These are phyloP conservation scores for Ceratobasidium sp. DNA, from an alignment of 1,284 basidiomycete genomes.

Conservation along the genomic window DNA sequence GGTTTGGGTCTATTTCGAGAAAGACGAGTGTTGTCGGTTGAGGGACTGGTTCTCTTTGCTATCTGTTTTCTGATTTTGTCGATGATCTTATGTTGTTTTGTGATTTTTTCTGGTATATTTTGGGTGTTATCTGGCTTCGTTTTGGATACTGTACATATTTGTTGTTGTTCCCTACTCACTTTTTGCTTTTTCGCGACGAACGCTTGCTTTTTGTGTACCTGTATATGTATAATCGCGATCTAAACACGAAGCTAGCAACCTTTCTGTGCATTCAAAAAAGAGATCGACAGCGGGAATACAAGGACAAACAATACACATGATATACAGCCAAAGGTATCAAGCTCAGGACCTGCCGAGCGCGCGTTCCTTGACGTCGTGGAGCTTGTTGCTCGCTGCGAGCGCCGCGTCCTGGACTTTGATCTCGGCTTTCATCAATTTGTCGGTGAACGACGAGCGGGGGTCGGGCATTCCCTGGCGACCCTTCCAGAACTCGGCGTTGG, in stretches of 20 bases:
- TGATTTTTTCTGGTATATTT: not conserved
- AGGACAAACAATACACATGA: constrained; percentile 10
- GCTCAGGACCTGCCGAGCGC: constrained; percentile 39
- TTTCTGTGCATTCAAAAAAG: constrained; percentile 11
- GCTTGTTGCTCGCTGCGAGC: constrained; percentile 47
- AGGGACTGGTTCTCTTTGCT: constrained; percentile 17
- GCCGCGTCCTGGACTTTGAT: constrained; percentile 44
- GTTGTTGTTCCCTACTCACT: no score
- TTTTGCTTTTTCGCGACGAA: no score
- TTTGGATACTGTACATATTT: no score
- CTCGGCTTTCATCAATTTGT: constrained; percentile 37
- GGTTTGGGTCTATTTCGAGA: constrained; percentile 39
- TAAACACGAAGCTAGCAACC: constrained; percentile 31
- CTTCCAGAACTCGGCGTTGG: constrained; percentile 54
- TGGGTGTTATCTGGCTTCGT: no score
- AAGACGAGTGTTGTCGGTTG: constrained; percentile 3
- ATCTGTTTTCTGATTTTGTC: not conserved
- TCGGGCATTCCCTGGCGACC: constrained; percentile 50
- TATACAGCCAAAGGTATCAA: not conserved
- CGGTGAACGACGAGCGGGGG: constrained; percentile 52
- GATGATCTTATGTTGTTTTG: not conserved
- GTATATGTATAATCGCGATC: constrained; percentile 32
- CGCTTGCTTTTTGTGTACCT: not conserved
- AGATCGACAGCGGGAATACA: constrained; percentile 6
- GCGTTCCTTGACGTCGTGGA: constrained; percentile 50